Conservation (phyloP, 2,329 filamentous ascomycete genomes). For the Trichophyton equinum region DNA sequence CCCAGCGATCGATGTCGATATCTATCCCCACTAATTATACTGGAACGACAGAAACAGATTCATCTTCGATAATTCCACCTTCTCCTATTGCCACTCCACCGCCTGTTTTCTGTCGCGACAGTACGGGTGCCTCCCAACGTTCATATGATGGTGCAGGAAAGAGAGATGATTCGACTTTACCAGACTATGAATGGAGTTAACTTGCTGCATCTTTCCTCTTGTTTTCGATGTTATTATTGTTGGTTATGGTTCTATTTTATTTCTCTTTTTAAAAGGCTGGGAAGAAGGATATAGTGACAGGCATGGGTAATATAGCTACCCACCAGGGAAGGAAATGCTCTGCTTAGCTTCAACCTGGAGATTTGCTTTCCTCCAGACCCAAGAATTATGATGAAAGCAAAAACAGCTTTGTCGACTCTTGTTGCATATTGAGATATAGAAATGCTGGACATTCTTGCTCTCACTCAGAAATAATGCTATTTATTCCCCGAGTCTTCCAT, state of each 20-base stretch:
- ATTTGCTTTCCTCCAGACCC: background rate
- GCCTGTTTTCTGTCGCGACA: constrained; percentile 16
- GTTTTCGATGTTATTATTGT: background rate
- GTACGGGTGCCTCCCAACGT: background rate
- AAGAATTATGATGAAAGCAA: background rate
- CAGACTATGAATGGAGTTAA: background rate
- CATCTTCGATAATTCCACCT: constrained; percentile 5
- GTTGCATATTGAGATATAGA: background rate
- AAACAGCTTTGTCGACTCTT: background rate
- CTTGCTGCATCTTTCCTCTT: background rate
- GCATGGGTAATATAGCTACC: background rate
- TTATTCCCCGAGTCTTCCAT: background rate
- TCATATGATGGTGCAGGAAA: background rate
- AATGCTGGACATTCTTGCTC: background rate
- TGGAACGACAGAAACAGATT: constrained; percentile 6
- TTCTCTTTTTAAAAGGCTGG: background rate
- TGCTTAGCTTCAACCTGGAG: background rate
- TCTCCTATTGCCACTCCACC: constrained; percentile 20
- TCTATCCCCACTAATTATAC: constrained; percentile 20
- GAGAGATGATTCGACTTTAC: background rate
- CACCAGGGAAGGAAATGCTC: background rate
- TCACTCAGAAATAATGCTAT: too few species aligned
- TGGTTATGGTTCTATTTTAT: background rate
- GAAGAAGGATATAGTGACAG: background rate
- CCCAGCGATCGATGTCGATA: constrained; percentile 19